Evolutionary conservation across 2,329 filamentous ascomycete genomes (phyloP), one percentile per base, ranked within the genome.

Genomic region (Neospermospora avenae): DNA sequence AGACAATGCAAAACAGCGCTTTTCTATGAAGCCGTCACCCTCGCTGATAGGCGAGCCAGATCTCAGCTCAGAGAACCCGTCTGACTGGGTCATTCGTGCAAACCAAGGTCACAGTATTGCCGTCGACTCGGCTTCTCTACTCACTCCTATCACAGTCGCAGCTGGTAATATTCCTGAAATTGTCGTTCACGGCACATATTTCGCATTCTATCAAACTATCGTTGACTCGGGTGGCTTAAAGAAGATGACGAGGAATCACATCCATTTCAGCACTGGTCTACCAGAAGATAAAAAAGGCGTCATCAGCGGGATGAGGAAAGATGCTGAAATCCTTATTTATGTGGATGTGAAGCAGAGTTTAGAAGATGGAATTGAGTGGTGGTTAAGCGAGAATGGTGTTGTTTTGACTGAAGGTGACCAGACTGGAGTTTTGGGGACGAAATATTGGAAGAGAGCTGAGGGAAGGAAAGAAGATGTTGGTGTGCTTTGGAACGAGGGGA

Each of bases 41-140:
- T 48, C 65, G 3, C 62, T 70, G n/a, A 25, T 42, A 14, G 24
- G 60, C 10, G 64, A 65, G 22, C 67, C 65, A 10, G 54, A 65
- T 59, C 69, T 58, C 34, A 65, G 67, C 0, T 72, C 70, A 4
- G 73, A 74, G 31, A 78, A 88, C 53, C 81, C 90, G 0, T 74
- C 80, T 0, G 81, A 89, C 73, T 97, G 87, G 78, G 81, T 96
- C 34, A 97, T 99, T 76, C 91, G 95, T 70, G 95, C 95, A 28
- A 96, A 96, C 71, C 95, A 98, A 77, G 95, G 95, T 57, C 95
- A 98, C 78, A 91, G 85, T 69, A 90, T 99, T 71, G 85, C 86
- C 70, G 77, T 86, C 6, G 87, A 90, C 28, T 85, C 85, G n/a
- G 84, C 87, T 49, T 82, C 82, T 0, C 81, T 96, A 2, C 83